Base-by-base conservation (phyloP, 768 basidiomycete genomes). In the Lentinus tigrinus region DNA sequence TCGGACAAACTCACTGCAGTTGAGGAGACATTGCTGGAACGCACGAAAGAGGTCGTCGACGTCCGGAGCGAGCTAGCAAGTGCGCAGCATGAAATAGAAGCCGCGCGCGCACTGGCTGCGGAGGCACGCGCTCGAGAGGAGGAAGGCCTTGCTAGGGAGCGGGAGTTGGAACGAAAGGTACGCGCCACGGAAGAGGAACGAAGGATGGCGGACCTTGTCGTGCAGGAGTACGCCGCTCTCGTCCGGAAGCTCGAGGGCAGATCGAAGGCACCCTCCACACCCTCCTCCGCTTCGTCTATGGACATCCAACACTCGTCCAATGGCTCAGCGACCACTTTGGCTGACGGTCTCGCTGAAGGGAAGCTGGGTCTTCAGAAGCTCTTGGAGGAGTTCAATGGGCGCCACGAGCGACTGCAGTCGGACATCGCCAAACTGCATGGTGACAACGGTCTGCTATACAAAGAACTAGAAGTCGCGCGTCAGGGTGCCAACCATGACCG, bases 201-300 rank as follows among this genome's bases (percentile, higher is more conserved):
- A 34, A 78, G 76, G 62, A 81, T 89, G 79, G 77, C 79, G 39
- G 89, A 92, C 56, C 67, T 80, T 28, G 85, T 84, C 4, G 79
- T 92, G 16, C 75, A 79, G 51, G 88, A 92, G 62, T 93, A 93
- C 52, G 91, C 91, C 0, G 83, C 83, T 57, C 79, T 93, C 14
- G 91, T 92, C 13, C 78, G 89, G 19, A 77, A 72, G 1, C 75
- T 91, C 53, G 85, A 90, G 64, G 77, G 78, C 17, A 75, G 78
- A 57, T 69, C 69, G 54, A 71, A 70, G 55, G 53, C 49, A n/a
- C 56, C 64, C 3, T 58, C 65, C 2, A 38, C 63, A 0, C 48
- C 65, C 2, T 40, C 66, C 6, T 46, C 54, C 23, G 34, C 38
- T 10, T 47, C 56, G 16, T 55, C 58, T n/a, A 26, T 65, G 47